Evolutionary conservation across 192 early-diverging fungal species (phyloP), one percentile per base, ranked within the genome.

Genomic region (Chytriomyces hyalinus): DNA sequence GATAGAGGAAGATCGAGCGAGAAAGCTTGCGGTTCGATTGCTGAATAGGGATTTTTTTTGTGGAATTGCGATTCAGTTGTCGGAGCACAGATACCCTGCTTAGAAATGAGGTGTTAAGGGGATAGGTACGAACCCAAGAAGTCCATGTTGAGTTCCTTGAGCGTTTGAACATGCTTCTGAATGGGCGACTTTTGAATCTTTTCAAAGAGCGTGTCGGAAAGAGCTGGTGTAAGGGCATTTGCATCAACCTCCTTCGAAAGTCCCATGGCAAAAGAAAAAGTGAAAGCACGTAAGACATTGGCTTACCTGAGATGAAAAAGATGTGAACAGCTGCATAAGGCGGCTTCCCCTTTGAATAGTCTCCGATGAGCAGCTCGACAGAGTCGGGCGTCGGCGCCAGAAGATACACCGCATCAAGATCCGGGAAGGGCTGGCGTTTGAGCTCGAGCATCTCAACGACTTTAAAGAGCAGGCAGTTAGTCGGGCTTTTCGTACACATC

Each of bases 131-230:
- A 86, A 94, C 93, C 92, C 65, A 92, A 82, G 76, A 95, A 95
- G 73, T 95, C 94, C 50, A 95, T 87, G 76, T 90, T 91, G 71
- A 95, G 83, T 71, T 95, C 94, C 78, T 89, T 92, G 45, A 92
- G 77, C 4, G 83, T 85, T 70, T 87, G 91, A 43, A 94, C 89
- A 48, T 63, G 61, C 17, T 68, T 65, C 22, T 71, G 66, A 11
- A 89, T 89, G 17, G 85, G 76, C 0, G 90, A 85, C 17, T 78
- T 77, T 17, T 85, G 90, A 60, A 94, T 79, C 36, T 88, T 88
- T 15, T 90, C 80, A 75, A 92, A 92, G 5, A 93, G 78, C 0
- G 80, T 70, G 71, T 94, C 89, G 9, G 91, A 87, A 20, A 93
- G 73, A 10, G 85, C 93, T 95, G 66, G 6, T 24, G 8, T 24